These are phyloP conservation scores for Sphaerulina populicola DNA, from an alignment of 2,329 filamentous ascomycete genomes.

Conservation along the genomic window DNA sequence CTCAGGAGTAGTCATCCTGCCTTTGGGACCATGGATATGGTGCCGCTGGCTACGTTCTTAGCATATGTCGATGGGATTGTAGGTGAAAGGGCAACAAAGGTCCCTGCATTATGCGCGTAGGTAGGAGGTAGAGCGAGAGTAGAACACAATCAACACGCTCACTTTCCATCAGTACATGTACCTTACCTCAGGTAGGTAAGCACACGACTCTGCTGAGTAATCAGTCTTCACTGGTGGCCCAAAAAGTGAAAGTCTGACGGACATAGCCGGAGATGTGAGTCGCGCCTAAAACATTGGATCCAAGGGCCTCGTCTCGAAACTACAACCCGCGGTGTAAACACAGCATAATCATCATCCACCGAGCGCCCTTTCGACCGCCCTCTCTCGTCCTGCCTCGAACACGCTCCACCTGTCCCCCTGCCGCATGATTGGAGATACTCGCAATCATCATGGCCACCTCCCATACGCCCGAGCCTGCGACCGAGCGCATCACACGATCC, in stretches of 20 bases:
- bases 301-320: too few relatives aligned
- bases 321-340: not conserved
- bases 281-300: too few relatives aligned
- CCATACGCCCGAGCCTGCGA: conserved; percentile 15
- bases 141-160: too few relatives aligned
- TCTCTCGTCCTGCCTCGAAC: not conserved
- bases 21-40: conserved; percentile 62
- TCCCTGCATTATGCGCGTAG: conserved; percentile 34
- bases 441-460: conserved; percentile 4
- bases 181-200: too few relatives aligned
- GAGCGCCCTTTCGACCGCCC: not conserved
- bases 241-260: too few relatives aligned
- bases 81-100: conserved; percentile 43
- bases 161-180: too few relatives aligned
- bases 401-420: not conserved
- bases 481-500: conserved; percentile 28
- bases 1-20: conserved; percentile 59
- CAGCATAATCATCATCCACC: not conserved
- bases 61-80: conserved; percentile 65
- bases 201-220: too few relatives aligned
- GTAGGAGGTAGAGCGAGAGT: not conserved
- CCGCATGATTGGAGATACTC: not conserved
- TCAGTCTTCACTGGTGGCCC: too few relatives aligned
- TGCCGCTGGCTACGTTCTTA: conserved; percentile 56
- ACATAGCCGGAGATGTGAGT: too few relatives aligned